Conservation (phyloP, 768 basidiomycete genomes). For the Gloeostereum incarnatum region DNA sequence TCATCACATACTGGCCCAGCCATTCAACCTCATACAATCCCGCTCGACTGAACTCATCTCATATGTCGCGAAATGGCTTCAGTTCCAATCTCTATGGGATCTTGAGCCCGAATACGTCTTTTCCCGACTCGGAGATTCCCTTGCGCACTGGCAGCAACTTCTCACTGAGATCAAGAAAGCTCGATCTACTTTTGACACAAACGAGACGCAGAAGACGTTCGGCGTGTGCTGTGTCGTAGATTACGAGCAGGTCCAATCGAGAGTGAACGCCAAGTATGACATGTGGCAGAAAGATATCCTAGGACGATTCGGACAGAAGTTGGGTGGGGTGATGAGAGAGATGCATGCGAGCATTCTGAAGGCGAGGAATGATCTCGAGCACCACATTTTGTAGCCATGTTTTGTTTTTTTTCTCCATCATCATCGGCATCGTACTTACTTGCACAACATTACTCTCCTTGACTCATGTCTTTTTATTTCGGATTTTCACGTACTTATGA, state of each 20-base stretch:
- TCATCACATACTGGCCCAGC: conserved; percentile 66
- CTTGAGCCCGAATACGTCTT: conserved; percentile 96
- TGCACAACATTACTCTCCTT: too few relatives aligned
- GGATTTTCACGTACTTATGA: too few relatives aligned
- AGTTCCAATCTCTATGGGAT: conserved; percentile 99
- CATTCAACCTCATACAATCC: conserved; percentile 78
- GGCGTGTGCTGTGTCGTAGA: conserved; percentile 93
- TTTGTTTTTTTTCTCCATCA: too few relatives aligned
- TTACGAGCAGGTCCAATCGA: conserved; percentile 95
- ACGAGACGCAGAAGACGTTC: conserved; percentile 86
- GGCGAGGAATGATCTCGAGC: conserved; percentile 91
- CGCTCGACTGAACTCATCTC: conserved; percentile 83
- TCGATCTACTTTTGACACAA: conserved; percentile 93
- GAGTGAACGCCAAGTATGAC: conserved; percentile 98
- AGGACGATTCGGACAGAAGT: conserved; percentile 84
- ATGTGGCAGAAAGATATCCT: conserved; percentile 96
- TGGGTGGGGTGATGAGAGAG: conserved; percentile 95
- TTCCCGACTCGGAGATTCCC: conserved; percentile 87
- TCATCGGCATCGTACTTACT: too few relatives aligned
- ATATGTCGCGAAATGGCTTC: conserved; percentile 96
- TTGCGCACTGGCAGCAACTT: conserved; percentile 91
- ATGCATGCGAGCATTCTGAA: conserved; percentile 91
- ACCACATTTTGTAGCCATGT: conserved; percentile 53
- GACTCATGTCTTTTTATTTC: too few relatives aligned
- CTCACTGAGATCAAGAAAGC: conserved; percentile 96